Base-by-base conservation (phyloP, 495 filamentous ascomycete genomes). In the Penicillium bovifimosum region DNA sequence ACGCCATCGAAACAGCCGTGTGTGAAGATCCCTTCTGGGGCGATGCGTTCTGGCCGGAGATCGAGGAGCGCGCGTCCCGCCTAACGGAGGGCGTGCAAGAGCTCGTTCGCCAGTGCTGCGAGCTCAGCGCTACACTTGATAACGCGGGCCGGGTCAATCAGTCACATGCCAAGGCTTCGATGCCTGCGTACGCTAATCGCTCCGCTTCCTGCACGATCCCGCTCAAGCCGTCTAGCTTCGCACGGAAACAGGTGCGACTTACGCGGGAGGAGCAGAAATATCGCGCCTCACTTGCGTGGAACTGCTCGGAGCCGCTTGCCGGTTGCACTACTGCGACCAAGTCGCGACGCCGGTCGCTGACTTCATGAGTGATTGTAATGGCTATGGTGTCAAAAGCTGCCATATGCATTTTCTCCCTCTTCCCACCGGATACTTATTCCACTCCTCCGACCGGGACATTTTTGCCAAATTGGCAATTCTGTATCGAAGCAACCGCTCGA, bases 1-100 rank as follows among this genome's bases (percentile, higher is more conserved):
- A 71, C 36, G 72, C 80, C 3, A 62, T 85, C 28, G 74, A 78
- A 46, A 67, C 63, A 0, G 81, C 81, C 2, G 71, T 83, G 3
- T 68, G 72, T 32, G 64, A 73, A 45, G 81, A 85, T 53, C 65
- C 76, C 1, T 80, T 83, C 59, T 85, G 76, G 76, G 79, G 81
- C 43, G 71, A 76, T 28, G 66, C 67, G 17, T 76, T 78, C 61
- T 83, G 78, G 77, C 70, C 76, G 1, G 71, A 76, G 31, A 79
- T 82, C 38, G 70, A 79, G 51, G 64, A 77, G 27, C 75, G 78
- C 24, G 80, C 81, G 5, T 63, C 62, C n/a, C 62, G 67, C 38
- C 63, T 83, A 46, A 74, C 72, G 13, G 69, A 74, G 1, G 75
- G 76, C 6, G 75, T 85, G 36, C 73, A 80, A 58, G 68, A 80